A percentile compares a stretch with the other conserved stretches of the same genome.
Conservation (phyloP, 1,284 basidiomycete genomes). For the Prillingera fragicola region DNA sequence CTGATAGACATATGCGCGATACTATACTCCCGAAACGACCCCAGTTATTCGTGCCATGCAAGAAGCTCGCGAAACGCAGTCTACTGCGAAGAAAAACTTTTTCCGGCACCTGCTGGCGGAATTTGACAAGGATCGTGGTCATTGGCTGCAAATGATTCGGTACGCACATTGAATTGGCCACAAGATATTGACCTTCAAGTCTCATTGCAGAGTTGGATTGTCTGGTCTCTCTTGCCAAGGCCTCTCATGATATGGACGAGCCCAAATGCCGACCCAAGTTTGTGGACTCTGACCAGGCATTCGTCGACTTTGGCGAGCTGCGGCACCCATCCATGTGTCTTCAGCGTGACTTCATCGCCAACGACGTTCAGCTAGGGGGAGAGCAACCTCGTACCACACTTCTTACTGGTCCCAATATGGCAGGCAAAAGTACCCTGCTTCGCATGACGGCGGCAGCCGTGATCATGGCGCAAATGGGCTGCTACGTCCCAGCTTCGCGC, state of each 20-base stretch:
- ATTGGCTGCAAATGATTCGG: constrained; percentile 68
- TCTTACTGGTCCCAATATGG: constrained; percentile 80
- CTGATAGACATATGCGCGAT: constrained; percentile 55
- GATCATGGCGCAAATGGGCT: constrained; percentile 97
- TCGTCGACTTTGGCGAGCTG: constrained; percentile 70
- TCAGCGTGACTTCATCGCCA: constrained; percentile 82
- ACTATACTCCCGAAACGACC: constrained; percentile 66
- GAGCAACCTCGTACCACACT: constrained; percentile 69
- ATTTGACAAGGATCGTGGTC: constrained; percentile 75
- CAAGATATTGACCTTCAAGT: constrained; percentile 41
- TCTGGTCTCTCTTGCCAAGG: constrained; percentile 83
- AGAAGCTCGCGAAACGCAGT: constrained; percentile 83
- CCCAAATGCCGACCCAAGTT: constrained; percentile 88
- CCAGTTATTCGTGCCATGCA: constrained; percentile 71
- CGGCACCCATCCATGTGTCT: constrained; percentile 79
- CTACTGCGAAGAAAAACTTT: constrained; percentile 71
- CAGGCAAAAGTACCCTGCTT: constrained; percentile 78
- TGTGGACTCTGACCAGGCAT: constrained; percentile 70
- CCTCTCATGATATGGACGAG: constrained; percentile 82
- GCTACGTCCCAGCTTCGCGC: constrained; percentile 81
- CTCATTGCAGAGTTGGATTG: constrained; percentile 87
- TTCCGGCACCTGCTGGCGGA: constrained; percentile 71
- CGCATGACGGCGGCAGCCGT: constrained; percentile 95
- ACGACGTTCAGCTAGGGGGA: constrained; percentile 77
- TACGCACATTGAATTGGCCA: constrained; percentile 18